These are phyloP conservation scores for Hypoxylon sp. DNA, from an alignment of 2,329 filamentous ascomycete species.

Conservation along the genomic window DNA sequence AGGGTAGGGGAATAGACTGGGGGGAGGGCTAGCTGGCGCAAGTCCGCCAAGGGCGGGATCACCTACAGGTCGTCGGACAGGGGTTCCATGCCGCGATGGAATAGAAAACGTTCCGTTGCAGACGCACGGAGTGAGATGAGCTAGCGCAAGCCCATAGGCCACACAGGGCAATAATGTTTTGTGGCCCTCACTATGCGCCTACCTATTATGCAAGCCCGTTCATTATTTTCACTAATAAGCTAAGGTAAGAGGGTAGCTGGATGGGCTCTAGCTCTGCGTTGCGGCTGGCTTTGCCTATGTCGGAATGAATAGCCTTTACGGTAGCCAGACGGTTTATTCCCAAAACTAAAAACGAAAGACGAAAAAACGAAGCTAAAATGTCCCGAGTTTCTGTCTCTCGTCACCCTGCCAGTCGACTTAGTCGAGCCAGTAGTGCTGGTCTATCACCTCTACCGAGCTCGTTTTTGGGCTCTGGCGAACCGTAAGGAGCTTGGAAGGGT, in stretches of 20 bases:
- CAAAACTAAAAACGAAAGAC: no score
- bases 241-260: conserved; percentile 15
- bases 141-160: conserved; percentile 18
- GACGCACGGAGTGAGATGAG: conserved; percentile 43
- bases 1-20: conserved; percentile 35
- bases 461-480: conserved; percentile 27
- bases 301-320: conserved; percentile 31
- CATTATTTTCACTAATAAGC: conserved; percentile 38
- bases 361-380: not conserved
- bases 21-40: conserved; percentile 29
- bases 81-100: conserved; percentile 46
- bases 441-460: conserved; percentile 28
- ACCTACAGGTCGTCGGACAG: conserved; percentile 43
- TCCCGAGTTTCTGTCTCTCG: conserved; percentile 4
- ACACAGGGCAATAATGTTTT: conserved; percentile 11
- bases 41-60: conserved; percentile 49
- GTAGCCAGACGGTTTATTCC: conserved; percentile 38
- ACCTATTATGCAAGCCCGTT: conserved; percentile 38
- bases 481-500: conserved; percentile 35
- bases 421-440: conserved; percentile 17
- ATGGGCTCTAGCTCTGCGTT: conserved; percentile 8
- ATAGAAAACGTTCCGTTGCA: conserved; percentile 42
- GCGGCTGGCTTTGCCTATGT: conserved; percentile 29
- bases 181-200: no score
- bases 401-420: conserved; percentile 12